These are phyloP conservation scores for Durio zibethinus DNA, from an alignment of 345 rosid genomes.

Conservation along the genomic window DNA sequence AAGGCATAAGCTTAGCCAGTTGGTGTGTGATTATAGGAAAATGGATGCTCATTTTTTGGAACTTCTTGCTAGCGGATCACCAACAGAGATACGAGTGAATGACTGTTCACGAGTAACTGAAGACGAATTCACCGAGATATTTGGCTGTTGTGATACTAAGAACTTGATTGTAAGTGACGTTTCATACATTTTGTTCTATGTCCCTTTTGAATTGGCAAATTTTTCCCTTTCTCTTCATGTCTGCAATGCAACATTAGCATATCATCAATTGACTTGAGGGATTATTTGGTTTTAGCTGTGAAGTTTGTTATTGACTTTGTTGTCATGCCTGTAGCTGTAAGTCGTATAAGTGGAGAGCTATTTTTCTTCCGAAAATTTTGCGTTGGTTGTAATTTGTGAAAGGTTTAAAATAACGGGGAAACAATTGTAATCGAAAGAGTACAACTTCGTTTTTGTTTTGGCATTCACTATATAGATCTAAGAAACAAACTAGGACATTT, in stretches of 20 bases:
- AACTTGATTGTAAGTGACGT: constrained; percentile 29
- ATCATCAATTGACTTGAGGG: background rate
- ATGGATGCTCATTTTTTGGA: constrained; percentile 30
- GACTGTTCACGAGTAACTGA: constrained; percentile 30
- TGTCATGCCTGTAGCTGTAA: background rate
- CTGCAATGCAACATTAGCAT: background rate
- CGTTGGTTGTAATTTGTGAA: background rate
- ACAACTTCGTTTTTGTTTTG: background rate
- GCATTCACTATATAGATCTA: background rate
- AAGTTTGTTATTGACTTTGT: background rate
- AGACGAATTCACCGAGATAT: constrained; percentile 30
- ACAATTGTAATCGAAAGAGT: background rate
- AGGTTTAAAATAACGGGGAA: background rate
- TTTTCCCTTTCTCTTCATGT: background rate
- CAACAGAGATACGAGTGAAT: constrained; percentile 30
- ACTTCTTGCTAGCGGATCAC: constrained; percentile 40
- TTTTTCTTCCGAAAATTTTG: background rate
- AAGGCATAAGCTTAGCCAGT: constrained; percentile 31
- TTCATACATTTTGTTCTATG: background rate
- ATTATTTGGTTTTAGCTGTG: background rate
- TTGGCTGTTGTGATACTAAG: constrained; percentile 29
- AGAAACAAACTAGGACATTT: background rate
- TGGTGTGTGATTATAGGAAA: constrained; percentile 27
- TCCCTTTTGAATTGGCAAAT: background rate
- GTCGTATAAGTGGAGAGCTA: background rate